These are phyloP conservation scores for Hibiscus trionum DNA, from an alignment of 345 rosid species.

Conservation along the genomic window DNA sequence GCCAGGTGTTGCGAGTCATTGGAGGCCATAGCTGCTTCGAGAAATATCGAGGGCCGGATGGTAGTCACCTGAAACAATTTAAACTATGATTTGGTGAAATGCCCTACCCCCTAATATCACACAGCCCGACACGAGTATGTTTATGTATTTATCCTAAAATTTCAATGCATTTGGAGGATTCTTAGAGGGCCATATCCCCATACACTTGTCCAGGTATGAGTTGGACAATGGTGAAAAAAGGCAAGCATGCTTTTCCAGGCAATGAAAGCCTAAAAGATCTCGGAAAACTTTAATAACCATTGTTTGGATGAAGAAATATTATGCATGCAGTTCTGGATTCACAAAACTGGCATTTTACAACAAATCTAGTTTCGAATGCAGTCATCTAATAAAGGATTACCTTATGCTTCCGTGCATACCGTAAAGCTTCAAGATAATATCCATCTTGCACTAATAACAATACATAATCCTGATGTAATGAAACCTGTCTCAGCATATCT, in stretches of 20 bases:
- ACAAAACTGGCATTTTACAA: background rate
- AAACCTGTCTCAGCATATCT: conserved; percentile 89
- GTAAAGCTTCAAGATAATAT: conserved; percentile 80
- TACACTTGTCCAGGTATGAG: background rate
- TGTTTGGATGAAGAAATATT: background rate
- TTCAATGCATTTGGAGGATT: background rate
- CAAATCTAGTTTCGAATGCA: background rate
- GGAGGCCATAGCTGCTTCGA: conserved; percentile 74
- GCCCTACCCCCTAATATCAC: background rate
- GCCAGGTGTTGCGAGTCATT: conserved; percentile 73
- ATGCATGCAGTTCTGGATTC: background rate
- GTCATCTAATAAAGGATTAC: conserved; percentile 28
- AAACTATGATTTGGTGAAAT: background rate
- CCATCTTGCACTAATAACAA: conserved; percentile 76
- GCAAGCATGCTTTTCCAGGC: background rate
- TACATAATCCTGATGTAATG: conserved; percentile 75
- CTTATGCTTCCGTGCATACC: conserved; percentile 79
- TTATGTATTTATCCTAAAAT: background rate
- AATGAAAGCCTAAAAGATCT: background rate
- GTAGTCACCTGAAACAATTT: conserved; percentile 52
- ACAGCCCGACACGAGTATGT: background rate
- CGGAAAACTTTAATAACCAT: background rate
- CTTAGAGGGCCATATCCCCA: background rate
- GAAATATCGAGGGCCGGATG: conserved; percentile 60
- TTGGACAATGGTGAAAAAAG: background rate